A percentile compares a stretch with the other conserved stretches of the same genome.
These are phyloP conservation scores for Citrullus colocynthis DNA, from an alignment of 306 rosid species.

Conservation along the genomic window DNA sequence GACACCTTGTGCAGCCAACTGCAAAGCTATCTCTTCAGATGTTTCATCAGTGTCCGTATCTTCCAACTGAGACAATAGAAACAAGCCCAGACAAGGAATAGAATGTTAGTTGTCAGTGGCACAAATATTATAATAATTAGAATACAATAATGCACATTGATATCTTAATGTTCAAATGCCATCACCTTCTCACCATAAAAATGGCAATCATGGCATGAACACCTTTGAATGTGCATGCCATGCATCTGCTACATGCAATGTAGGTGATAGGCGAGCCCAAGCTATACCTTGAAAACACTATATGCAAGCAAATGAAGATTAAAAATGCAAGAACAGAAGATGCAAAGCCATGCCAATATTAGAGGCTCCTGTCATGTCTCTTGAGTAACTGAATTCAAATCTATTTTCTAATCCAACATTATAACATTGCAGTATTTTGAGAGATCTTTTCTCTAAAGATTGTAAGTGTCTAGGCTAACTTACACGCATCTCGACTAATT, in stretches of 20 bases:
- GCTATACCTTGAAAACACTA: neutral
- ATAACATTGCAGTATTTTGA: neutral
- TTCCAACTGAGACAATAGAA: constrained; percentile 43
- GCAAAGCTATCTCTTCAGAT: constrained; percentile 88
- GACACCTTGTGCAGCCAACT: constrained; percentile 95
- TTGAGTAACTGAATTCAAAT: neutral
- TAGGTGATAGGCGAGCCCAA: neutral
- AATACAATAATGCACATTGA: neutral
- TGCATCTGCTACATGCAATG: neutral
- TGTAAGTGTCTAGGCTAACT: too few species aligned
- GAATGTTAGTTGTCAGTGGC: neutral
- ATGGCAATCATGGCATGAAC: neutral
- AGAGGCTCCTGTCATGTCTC: neutral
- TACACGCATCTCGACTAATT: too few species aligned
- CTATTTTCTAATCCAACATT: neutral
- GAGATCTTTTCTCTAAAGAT: neutral
- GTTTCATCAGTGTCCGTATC: constrained; percentile 79
- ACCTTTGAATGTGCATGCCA: neutral
- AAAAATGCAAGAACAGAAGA: neutral
- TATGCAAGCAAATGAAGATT: neutral
- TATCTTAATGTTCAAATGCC: neutral
- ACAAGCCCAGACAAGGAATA: neutral
- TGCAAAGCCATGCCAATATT: neutral
- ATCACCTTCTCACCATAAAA: neutral
- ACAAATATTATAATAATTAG: neutral